Evolutionary conservation across 768 basidiomycete species (phyloP), one percentile per base, ranked within the genome.

Genomic region (Suillus ampliporus): DNA sequence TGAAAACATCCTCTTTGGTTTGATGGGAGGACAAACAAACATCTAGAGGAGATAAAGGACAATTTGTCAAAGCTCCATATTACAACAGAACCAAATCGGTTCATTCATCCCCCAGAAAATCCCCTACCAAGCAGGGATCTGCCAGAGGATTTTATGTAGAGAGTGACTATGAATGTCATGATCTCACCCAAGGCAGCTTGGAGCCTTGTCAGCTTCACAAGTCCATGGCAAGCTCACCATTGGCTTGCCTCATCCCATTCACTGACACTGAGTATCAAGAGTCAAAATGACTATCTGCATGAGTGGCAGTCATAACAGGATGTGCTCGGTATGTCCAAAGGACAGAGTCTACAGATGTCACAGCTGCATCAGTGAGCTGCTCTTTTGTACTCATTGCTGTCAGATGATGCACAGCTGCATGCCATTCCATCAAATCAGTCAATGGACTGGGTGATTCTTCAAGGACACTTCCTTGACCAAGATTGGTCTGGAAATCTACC

Each of bases 401-500:
- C 14, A 10, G 23, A 44, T 7, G 5, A 8, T 23, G 15, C 61
- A 62, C 31, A 46, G 26, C 19, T 1, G 5, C 31, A 41, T 62
- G 14, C 62, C 61, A 9, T 63, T 68, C 11, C 70, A 31, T 31
- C 31, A 6, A 6, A 31, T 73, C 6, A 44, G 69, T 38, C 14
- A 44, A 15, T 72, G 72, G 71, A 70, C 64, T 58, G 69, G 68
- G 0, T 43, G 34, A 2, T 66, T 40, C 41, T 73, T 65, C 28
- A 28, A 61, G 11, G 34, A 37, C 2, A 68, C 48, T 4, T 61
- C 62, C 6, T 61, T 75, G 4, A 67, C 68, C 65, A 57, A 71
- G 17, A 56, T 68, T 5, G 72, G 72, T 0, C 21, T 67, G 1
- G 63, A 64, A 4, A 44, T 69, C 3, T 65, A 68, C 41, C 26